Conservation (phyloP, 257 asterid genomes). For the Nicotiana paniculata region DNA sequence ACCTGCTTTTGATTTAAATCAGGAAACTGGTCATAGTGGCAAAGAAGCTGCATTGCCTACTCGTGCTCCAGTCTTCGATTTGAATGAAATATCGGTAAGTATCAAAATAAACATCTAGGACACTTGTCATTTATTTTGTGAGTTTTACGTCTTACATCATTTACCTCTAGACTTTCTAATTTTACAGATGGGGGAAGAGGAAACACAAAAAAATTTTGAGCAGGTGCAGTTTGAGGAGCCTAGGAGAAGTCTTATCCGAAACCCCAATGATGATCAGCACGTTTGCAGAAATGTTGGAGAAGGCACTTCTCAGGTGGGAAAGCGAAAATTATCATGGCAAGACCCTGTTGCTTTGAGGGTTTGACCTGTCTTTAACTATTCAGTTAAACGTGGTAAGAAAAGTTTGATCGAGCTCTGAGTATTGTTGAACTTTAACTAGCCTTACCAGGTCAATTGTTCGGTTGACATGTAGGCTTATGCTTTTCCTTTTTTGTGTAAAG, state of each 20-base stretch:
- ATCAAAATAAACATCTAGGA: not conserved
- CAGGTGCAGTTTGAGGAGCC: conserved; percentile 38
- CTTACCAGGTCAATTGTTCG: not conserved
- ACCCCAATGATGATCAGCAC: conserved; percentile 51
- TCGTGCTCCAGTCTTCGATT: conserved; percentile 70
- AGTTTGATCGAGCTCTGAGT: not conserved
- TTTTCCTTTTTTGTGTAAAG: not conserved
- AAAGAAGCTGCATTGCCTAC: conserved; percentile 37
- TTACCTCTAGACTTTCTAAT: not conserved
- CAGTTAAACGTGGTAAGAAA: not conserved
- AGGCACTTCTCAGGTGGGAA: conserved; percentile 53
- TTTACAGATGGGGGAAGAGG: conserved; percentile 67
- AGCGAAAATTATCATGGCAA: conserved; percentile 89
- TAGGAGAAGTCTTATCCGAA: conserved; percentile 29
- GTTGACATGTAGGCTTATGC: not conserved
- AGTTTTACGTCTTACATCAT: not conserved
- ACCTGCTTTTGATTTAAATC: conserved; percentile 51
- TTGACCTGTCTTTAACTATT: conserved; percentile 17
- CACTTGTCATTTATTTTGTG: not conserved
- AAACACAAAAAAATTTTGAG: conserved; percentile 28
- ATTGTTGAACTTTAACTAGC: not conserved
- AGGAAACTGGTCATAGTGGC: conserved; percentile 27
- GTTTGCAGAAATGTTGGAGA: conserved; percentile 70
- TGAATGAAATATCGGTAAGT: conserved; percentile 71
- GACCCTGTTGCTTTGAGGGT: conserved; percentile 84